These are phyloP conservation scores for Omphalea diandra DNA, from an alignment of 441 rosid genomes.

Conservation along the genomic window DNA sequence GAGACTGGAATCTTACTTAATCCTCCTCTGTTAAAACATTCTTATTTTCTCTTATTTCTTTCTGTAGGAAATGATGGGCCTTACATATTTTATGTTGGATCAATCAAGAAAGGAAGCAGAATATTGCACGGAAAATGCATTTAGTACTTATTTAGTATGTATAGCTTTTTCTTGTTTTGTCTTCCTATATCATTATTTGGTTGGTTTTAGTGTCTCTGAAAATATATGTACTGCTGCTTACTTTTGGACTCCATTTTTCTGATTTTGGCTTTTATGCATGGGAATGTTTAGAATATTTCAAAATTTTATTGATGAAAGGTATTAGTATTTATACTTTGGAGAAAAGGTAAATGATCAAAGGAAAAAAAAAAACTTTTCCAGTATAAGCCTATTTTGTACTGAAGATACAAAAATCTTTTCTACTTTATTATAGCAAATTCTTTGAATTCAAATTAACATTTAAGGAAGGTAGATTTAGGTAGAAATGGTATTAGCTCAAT, in stretches of 20 bases:
- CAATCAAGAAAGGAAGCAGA: conserved; percentile 96
- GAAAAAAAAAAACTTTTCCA: background rate
- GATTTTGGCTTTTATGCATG: conserved; percentile 1
- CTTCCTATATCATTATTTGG: conserved; percentile 6
- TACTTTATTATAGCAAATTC: no score
- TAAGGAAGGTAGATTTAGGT: no score
- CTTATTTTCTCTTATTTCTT: conserved; percentile 23
- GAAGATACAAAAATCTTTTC: background rate
- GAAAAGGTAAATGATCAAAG: no score
- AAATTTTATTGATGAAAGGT: no score
- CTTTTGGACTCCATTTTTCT: background rate
- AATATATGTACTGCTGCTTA: background rate
- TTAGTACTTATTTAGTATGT: conserved; percentile 83
- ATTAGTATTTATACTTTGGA: no score
- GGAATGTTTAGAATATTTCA: background rate
- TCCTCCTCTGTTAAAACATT: conserved; percentile 19
- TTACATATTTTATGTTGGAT: conserved; percentile 90
- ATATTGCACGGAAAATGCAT: conserved; percentile 98
- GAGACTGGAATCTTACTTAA: background rate
- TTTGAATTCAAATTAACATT: no score
- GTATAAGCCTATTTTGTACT: background rate
- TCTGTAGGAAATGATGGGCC: conserved; percentile 98
- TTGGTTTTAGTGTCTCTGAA: background rate
- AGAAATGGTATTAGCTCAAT: background rate
- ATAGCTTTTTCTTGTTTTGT: conserved; percentile 25